Evolutionary conservation across 352 stramenopile species (phyloP).

Genomic region (Phytophthora nicotianae): DNA sequence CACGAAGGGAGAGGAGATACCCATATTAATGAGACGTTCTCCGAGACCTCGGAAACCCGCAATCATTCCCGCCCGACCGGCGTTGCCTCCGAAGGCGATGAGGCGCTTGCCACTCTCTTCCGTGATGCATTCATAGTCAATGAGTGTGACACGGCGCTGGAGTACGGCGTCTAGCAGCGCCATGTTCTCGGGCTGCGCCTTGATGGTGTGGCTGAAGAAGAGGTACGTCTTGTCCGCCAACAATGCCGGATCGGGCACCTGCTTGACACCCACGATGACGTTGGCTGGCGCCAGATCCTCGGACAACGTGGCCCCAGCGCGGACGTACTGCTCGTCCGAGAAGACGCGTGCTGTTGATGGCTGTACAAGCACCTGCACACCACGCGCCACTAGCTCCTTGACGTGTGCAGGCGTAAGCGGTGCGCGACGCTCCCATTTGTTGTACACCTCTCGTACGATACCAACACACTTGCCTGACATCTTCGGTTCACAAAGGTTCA

Average conservation of each 20-base stretch:
- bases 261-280: slow-evolving; percentile 96
- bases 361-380: slow-evolving; percentile 93
- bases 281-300: slow-evolving; percentile 90
- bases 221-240: slow-evolving; percentile 94
- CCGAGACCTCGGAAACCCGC: slow-evolving; percentile 93
- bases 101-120: slow-evolving; percentile 83
- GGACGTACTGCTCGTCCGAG: slow-evolving; percentile 91
- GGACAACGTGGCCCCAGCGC: slow-evolving; percentile 86
- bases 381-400: slow-evolving; percentile 72
- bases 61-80: slow-evolving; percentile 94
- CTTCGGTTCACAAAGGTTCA: background rate
- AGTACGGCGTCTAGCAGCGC: slow-evolving; percentile 92
- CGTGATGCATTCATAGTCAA: slow-evolving; percentile 97
- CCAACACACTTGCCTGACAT: slow-evolving; percentile 74
- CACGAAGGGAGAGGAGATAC: slow-evolving; percentile 94
- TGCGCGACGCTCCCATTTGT: slow-evolving; percentile 95
- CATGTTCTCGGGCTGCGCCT: slow-evolving; percentile 97
- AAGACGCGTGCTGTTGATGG: slow-evolving; percentile 93
- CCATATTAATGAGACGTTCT: slow-evolving; percentile 92
- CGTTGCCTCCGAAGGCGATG: slow-evolving; percentile 95
- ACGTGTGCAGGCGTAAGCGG: slow-evolving; percentile 93
- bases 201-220: slow-evolving; percentile 98
- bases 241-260: slow-evolving; percentile 84
- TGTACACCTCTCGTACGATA: slow-evolving; percentile 94
- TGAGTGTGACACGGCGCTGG: slow-evolving; percentile 91